These are phyloP conservation scores for Zymoseptoria pseudotritici DNA, from an alignment of 2,329 filamentous ascomycete species.

Conservation along the genomic window DNA sequence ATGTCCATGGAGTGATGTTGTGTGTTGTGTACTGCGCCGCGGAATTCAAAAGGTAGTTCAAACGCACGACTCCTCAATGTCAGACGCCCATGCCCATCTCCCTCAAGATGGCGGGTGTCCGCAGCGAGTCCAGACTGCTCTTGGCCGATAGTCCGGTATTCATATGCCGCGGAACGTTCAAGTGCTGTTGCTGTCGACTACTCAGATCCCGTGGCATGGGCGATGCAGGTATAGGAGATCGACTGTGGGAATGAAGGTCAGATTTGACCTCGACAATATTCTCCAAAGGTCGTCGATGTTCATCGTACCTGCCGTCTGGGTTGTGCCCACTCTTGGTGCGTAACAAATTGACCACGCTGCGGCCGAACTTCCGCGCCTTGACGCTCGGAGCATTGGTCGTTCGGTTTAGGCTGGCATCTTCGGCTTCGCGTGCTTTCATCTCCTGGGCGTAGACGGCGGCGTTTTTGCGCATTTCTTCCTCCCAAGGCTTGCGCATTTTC, in stretches of 20 bases:
- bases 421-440: slow-evolving; percentile 26
- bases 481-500: slow-evolving; percentile 25
- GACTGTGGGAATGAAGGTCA: neutral
- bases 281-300: neutral
- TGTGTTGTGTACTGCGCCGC: neutral
- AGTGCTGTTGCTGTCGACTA: neutral
- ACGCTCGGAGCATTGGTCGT: slow-evolving; percentile 25
- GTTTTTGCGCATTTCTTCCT: slow-evolving; percentile 25
- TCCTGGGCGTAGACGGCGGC: slow-evolving; percentile 20
- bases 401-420: slow-evolving; percentile 19
- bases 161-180: neutral
- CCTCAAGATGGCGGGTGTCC: neutral
- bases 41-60: neutral
- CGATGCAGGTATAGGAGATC: neutral
- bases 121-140: neutral
- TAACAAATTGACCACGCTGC: slow-evolving; percentile 28
- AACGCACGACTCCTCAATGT: neutral
- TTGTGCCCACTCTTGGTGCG: slow-evolving; percentile 23
- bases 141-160: neutral
- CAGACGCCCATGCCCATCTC: neutral
- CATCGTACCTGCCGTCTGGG: slow-evolving; percentile 9
- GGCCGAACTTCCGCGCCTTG: slow-evolving; percentile 28
- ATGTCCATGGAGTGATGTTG: neutral
- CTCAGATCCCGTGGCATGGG: neutral
- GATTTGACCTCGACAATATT: neutral